Evolutionary conservation across 2,329 filamentous ascomycete genomes (phyloP).

Genomic region (Rhexocercosporidium sp.): DNA sequence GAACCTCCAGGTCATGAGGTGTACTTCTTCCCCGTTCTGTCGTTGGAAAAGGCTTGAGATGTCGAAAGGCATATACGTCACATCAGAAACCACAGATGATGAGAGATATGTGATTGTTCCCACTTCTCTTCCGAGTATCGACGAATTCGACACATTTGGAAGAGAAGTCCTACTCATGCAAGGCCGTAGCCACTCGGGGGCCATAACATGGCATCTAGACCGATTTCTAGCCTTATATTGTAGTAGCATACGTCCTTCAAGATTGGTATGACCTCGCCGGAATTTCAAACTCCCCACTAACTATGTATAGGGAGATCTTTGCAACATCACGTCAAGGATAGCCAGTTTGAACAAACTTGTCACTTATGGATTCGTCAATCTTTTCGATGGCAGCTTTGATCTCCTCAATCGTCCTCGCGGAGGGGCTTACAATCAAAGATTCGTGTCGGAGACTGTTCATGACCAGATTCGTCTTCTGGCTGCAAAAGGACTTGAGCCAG

Average conservation of each 20-base stretch:
- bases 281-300: neutral
- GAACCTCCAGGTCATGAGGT: conserved; percentile 26
- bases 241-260: conserved; percentile 1
- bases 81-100: conserved; percentile 21
- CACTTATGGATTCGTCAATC: conserved; percentile 28
- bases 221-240: conserved; percentile 25
- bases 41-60: conserved; percentile 29
- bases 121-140: conserved; percentile 21
- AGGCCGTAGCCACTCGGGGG: conserved; percentile 23
- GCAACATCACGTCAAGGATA: conserved; percentile 22
- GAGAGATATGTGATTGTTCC: conserved; percentile 29
- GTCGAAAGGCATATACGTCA: conserved; percentile 28
- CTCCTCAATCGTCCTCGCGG: conserved; percentile 14
- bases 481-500: conserved; percentile 24
- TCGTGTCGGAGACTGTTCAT: conserved; percentile 29
- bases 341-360: conserved; percentile 29
- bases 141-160: conserved; percentile 27
- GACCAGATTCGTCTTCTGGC: conserved; percentile 31
- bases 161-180: conserved; percentile 24
- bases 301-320: conserved; percentile 16
- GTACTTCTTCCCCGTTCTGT: conserved; percentile 19
- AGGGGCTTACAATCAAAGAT: conserved; percentile 12
- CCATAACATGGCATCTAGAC: conserved; percentile 25
- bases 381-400: conserved; percentile 27
- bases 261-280: conserved; percentile 12